phyloP scores from a whole-genome alignment of 768 basidiomycete species.

The Astraeus odoratus region DNA sequence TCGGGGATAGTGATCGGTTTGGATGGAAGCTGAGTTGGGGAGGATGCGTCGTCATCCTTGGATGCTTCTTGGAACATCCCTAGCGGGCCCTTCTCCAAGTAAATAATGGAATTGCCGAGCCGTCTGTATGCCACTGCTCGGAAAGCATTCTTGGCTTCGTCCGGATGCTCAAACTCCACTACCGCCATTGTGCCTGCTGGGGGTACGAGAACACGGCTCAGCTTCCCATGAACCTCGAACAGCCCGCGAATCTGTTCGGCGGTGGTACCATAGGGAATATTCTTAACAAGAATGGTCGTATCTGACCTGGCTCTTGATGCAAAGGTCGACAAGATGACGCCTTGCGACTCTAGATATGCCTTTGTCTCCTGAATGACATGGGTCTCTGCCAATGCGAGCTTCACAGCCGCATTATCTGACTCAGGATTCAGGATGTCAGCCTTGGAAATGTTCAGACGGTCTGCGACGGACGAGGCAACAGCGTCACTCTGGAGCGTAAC shows the following conservation, averaged over 20 bases:
- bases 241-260: slow-evolving; percentile 67
- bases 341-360: slow-evolving; percentile 74
- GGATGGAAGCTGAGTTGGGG: slow-evolving; percentile 13
- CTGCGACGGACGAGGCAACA: slow-evolving; percentile 84
- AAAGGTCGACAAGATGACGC: slow-evolving; percentile 58
- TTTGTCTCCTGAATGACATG: slow-evolving; percentile 96
- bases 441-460: slow-evolving; percentile 82
- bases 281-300: slow-evolving; percentile 88
- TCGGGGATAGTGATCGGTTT: slow-evolving; percentile 40
- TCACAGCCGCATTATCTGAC: slow-evolving; percentile 78
- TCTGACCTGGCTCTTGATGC: slow-evolving; percentile 52
- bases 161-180: slow-evolving; percentile 72
- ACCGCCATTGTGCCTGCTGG: slow-evolving; percentile 92
- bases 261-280: slow-evolving; percentile 89
- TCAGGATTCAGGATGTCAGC: slow-evolving; percentile 84
- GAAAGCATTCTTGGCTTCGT: slow-evolving; percentile 72
- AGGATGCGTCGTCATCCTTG: slow-evolving; percentile 16
- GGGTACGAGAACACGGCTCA: slow-evolving; percentile 72
- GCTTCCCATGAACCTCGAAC: slow-evolving; percentile 67
- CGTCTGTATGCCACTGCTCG: slow-evolving; percentile 80
- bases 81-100: slow-evolving; percentile 87
- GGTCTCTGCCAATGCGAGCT: slow-evolving; percentile 93
- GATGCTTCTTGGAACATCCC: slow-evolving; percentile 64
- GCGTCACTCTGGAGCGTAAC: slow-evolving; percentile 71
- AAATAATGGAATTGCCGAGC: slow-evolving; percentile 83